Percentiles rank a stretch among this genome's conserved stretches.
These are phyloP conservation scores for Panellus pusillus DNA, from an alignment of 768 basidiomycete genomes.

Conservation along the genomic window DNA sequence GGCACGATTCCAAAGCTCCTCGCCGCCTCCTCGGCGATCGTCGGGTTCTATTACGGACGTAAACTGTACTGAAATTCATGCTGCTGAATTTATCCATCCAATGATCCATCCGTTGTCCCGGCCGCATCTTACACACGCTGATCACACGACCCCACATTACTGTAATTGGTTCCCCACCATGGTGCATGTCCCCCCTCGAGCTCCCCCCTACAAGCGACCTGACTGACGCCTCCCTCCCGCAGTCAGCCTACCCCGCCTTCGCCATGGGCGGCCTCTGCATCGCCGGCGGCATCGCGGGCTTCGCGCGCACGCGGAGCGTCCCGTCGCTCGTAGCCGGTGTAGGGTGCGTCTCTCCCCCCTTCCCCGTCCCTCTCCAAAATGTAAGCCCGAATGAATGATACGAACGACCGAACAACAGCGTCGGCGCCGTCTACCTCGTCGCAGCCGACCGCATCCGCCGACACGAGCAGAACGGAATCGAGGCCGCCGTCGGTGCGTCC, in stretches of 20 bases:
- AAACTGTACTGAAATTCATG: constrained; percentile 30
- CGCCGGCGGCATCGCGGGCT: constrained; percentile 75
- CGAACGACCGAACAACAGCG: constrained; percentile 42
- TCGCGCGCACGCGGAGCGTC: constrained; percentile 68
- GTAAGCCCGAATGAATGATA: neutral
- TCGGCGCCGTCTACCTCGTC: constrained; percentile 78
- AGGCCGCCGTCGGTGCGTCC: constrained; percentile 72
- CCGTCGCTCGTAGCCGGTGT: constrained; percentile 84
- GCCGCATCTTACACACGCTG: too few relatives aligned
- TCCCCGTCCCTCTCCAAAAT: neutral
- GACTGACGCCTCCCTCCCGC: too few relatives aligned
- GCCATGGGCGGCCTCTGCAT: constrained; percentile 76
- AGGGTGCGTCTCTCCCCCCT: constrained; percentile 44
- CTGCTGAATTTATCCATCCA: neutral
- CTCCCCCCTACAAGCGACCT: too few relatives aligned
- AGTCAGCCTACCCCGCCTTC: constrained; percentile 83
- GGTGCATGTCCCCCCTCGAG: too few relatives aligned
- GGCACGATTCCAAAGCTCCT: constrained; percentile 51
- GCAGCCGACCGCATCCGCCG: constrained; percentile 75
- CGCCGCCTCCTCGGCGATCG: constrained; percentile 41
- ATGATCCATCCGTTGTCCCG: too few relatives aligned
- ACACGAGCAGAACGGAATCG: constrained; percentile 71
- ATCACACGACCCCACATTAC: too few relatives aligned
- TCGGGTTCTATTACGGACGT: constrained; percentile 49
- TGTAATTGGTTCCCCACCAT: neutral